Evolutionary conservation across 805 yeast genomes (phyloP).

Genomic region (Saccharomyces jurei): DNA sequence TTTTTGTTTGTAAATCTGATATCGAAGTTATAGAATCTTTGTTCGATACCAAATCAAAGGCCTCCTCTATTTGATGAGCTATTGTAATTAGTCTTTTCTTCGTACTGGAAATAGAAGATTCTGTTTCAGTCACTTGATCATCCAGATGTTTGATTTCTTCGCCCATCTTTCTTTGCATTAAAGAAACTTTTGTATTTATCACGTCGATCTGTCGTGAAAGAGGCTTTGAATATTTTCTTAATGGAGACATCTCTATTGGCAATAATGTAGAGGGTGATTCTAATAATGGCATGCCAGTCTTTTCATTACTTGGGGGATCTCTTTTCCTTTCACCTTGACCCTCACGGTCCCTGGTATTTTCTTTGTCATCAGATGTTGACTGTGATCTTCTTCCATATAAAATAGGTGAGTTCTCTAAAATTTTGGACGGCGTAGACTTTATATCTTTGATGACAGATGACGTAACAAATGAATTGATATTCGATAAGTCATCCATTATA

Average conservation of each 20-base stretch:
- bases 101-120: background rate
- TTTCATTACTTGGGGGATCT: background rate
- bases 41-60: background rate
- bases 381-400: constrained; percentile 35
- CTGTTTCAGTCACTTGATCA: background rate
- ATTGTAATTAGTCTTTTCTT: background rate
- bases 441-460: constrained; percentile 20
- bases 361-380: background rate
- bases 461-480: constrained; percentile 20
- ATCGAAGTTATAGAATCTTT: background rate
- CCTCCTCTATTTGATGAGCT: background rate
- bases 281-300: background rate
- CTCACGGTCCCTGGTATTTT: background rate
- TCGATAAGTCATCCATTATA: constrained; percentile 20
- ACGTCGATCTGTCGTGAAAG: background rate
- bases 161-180: background rate
- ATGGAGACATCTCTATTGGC: background rate
- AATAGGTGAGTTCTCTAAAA: constrained; percentile 20
- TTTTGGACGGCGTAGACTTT: constrained; percentile 7
- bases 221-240: background rate
- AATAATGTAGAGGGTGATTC: background rate
- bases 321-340: background rate
- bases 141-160: constrained; percentile 1
- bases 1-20: background rate
- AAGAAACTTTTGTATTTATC: background rate